A percentile compares a stretch with the other conserved stretches of the same genome.
These are phyloP conservation scores for Xylaria sp. DNA, from an alignment of 2,329 filamentous ascomycete species.

Conservation along the genomic window DNA sequence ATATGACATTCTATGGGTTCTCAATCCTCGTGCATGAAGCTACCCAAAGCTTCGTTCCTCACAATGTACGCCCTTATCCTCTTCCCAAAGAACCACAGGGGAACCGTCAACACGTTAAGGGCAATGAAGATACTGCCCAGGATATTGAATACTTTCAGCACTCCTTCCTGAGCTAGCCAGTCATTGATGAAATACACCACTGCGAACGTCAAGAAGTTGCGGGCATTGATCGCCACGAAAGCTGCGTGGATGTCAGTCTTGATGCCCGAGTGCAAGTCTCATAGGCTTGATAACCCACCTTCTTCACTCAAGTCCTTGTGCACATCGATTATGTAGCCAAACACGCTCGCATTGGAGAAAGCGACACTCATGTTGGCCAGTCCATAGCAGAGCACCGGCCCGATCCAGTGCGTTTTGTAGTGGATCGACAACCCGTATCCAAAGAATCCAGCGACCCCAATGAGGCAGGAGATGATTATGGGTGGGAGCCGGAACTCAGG, in stretches of 20 bases:
- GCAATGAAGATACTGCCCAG: conserved; percentile 39
- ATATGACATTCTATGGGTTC: background rate
- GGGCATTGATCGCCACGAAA: conserved; percentile 47
- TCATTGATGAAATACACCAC: conserved; percentile 41
- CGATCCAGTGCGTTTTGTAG: conserved; percentile 43
- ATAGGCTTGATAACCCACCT: conserved; percentile 18
- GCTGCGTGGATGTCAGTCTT: conserved; percentile 27
- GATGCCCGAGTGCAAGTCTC: background rate
- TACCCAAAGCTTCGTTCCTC: conserved; percentile 32
- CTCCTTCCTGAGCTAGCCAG: conserved; percentile 35
- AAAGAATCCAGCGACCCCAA: conserved; percentile 42
- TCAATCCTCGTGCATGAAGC: conserved; percentile 30
- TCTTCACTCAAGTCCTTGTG: conserved; percentile 43
- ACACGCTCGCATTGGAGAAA: conserved; percentile 43
- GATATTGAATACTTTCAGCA: conserved; percentile 36
- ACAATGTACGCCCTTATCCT: conserved; percentile 39
- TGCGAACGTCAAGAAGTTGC: conserved; percentile 44
- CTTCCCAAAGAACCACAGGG: conserved; percentile 47
- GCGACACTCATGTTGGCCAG: conserved; percentile 45
- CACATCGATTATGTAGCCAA: conserved; percentile 47
- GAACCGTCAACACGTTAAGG: conserved; percentile 42
- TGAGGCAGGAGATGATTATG: conserved; percentile 36
- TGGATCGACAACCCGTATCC: conserved; percentile 43
- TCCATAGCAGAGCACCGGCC: conserved; percentile 44
- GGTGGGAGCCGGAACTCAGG: conserved; percentile 45